Conservation (phyloP, 2,329 filamentous ascomycete species). For the Grosmannia huntii region DNA sequence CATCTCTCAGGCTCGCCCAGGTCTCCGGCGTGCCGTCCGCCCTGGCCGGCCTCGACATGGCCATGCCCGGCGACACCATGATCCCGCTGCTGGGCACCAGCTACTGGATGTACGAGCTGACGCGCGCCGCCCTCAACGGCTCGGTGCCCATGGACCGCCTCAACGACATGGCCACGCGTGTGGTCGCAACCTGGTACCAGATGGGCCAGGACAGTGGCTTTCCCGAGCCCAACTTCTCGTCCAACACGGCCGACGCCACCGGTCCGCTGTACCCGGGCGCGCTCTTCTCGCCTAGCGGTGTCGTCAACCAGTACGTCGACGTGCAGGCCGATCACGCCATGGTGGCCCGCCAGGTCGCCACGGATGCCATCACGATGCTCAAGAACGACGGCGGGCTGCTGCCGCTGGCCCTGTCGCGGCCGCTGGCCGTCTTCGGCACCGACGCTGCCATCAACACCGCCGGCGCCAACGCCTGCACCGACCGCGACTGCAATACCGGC, state of each 20-base stretch:
- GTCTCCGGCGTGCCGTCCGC: slow-evolving; percentile 61
- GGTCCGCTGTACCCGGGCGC: slow-evolving; percentile 46
- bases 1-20: slow-evolving; percentile 44
- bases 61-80: slow-evolving; percentile 45
- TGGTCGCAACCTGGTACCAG: slow-evolving; percentile 47
- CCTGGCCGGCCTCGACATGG: slow-evolving; percentile 58
- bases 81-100: slow-evolving; percentile 38
- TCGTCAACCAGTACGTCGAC: slow-evolving; percentile 58
- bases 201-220: slow-evolving; percentile 46
- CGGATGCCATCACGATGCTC: slow-evolving; percentile 43
- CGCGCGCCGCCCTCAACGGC: slow-evolving; percentile 41
- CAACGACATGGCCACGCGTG: slow-evolving; percentile 43
- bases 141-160: slow-evolving; percentile 41
- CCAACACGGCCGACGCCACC: slow-evolving; percentile 40
- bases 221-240: slow-evolving; percentile 44
- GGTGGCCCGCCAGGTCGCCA: slow-evolving; percentile 38
- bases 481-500: slow-evolving; percentile 56
- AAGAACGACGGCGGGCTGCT: slow-evolving; percentile 20
- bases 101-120: slow-evolving; percentile 43
- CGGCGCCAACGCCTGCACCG: slow-evolving; percentile 53
- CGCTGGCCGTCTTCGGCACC: slow-evolving; percentile 39
- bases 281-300: slow-evolving; percentile 43
- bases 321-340: slow-evolving; percentile 40
- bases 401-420: slow-evolving; percentile 26
- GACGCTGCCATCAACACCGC: slow-evolving; percentile 33